Percentiles rank a stretch among this genome's conserved stretches.
Evolutionary conservation across 1,284 basidiomycete species (phyloP).

Genomic region (Sporisorium iseilematis-ciliati): DNA sequence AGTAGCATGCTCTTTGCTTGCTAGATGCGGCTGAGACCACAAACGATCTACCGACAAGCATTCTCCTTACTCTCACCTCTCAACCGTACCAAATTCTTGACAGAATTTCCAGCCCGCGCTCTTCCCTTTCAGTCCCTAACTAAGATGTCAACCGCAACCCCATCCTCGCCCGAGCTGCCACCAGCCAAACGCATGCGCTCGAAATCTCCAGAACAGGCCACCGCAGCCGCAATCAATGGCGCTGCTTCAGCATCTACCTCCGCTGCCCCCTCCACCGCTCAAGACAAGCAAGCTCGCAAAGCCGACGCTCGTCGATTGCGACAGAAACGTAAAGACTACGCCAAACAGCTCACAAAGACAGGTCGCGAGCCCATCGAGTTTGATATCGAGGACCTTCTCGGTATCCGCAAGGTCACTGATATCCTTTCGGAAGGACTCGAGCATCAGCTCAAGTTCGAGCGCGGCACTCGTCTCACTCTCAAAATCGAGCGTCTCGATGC

Average conservation of each 20-base stretch:
- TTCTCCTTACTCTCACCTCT: neutral
- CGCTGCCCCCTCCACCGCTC: slow-evolving; percentile 8
- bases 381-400: slow-evolving; percentile 63
- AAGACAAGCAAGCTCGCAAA: slow-evolving; percentile 47
- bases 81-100: neutral
- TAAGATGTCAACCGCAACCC: slow-evolving; percentile 21
- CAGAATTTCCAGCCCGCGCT: neutral
- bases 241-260: slow-evolving; percentile 18
- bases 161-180: slow-evolving; percentile 34
- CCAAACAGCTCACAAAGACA: slow-evolving; percentile 58
- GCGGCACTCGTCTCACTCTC: slow-evolving; percentile 53
- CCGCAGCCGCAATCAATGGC: neutral
- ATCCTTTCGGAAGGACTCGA: slow-evolving; percentile 56
- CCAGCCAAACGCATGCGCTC: slow-evolving; percentile 44
- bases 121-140: neutral
- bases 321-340: slow-evolving; percentile 61
- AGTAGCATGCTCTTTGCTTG: neutral
- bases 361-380: slow-evolving; percentile 66
- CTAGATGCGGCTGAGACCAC: slow-evolving; percentile 34
- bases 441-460: slow-evolving; percentile 51
- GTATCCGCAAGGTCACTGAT: slow-evolving; percentile 49
- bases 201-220: slow-evolving; percentile 22
- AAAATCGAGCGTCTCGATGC: slow-evolving; percentile 62
- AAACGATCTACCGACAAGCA: neutral
- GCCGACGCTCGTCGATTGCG: slow-evolving; percentile 50